Conservation (phyloP, 768 basidiomycete species). For the Tulasnella sp. region DNA sequence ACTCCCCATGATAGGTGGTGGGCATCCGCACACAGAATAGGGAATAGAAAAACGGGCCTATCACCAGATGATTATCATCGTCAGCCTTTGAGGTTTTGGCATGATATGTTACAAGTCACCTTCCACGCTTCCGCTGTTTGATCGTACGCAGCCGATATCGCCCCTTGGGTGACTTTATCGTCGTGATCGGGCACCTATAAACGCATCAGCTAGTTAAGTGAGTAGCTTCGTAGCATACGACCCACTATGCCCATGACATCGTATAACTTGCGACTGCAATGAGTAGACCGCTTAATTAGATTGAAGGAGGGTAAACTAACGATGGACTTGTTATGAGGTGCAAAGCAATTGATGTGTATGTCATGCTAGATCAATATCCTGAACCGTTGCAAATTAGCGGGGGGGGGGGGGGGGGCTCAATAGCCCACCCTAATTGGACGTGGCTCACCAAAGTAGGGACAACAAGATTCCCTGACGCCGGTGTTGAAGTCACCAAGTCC, state of each 20-base stretch:
- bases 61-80: no score
- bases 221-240: neutral
- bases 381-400: constrained; percentile 5
- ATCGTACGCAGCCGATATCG: constrained; percentile 40
- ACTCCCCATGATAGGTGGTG: constrained; percentile 23
- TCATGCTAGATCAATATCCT: constrained; percentile 4
- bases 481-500: constrained; percentile 15
- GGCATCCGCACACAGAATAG: constrained; percentile 54
- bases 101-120: constrained; percentile 20
- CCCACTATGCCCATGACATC: neutral
- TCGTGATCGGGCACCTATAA: constrained; percentile 30
- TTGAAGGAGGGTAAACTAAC: constrained; percentile 27
- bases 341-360: neutral
- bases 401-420: no score
- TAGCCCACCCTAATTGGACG: neutral
- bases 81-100: no score
- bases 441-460: constrained; percentile 16
- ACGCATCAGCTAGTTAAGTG: neutral
- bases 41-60: constrained; percentile 39
- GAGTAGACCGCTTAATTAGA: constrained; percentile 16
- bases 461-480: constrained; percentile 1
- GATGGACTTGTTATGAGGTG: constrained; percentile 23
- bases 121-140: constrained; percentile 41
- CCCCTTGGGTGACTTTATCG: constrained; percentile 39
- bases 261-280: neutral